A percentile compares a stretch with the other conserved stretches of the same genome.
Conservation (phyloP, 495 filamentous ascomycete genomes). For the Xylaria sp. region DNA sequence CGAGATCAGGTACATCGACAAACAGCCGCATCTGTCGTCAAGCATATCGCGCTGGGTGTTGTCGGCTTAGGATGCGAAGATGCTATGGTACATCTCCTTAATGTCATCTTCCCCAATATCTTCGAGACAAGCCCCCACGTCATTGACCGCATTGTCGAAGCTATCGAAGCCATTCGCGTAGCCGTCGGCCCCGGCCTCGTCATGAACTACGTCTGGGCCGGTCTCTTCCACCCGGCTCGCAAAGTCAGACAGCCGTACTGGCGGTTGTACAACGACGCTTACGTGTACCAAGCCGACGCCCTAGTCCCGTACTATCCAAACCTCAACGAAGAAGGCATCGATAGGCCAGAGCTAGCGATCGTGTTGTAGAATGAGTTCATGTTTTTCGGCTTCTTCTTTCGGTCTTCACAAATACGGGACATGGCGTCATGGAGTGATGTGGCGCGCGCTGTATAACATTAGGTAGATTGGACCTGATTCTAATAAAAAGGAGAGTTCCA, state of each 20-base stretch:
- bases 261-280: conserved; percentile 96
- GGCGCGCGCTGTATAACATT: conserved; percentile 22
- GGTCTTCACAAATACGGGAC: conserved; percentile 5
- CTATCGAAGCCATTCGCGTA: conserved; percentile 95
- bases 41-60: conserved; percentile 94
- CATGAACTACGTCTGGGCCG: conserved; percentile 98
- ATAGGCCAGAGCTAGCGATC: conserved; percentile 81
- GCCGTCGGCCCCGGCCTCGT: conserved; percentile 89
- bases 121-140: conserved; percentile 99
- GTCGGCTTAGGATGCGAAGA: conserved; percentile 98
- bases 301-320: conserved; percentile 96
- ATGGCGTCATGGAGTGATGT: conserved; percentile 23
- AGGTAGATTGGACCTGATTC: conserved; percentile 7
- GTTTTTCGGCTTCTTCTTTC: not conserved
- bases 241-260: conserved; percentile 95
- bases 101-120: conserved; percentile 94
- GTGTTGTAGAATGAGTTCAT: conserved; percentile 63
- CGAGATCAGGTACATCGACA: conserved; percentile 98
- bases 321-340: conserved; percentile 75
- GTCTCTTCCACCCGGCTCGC: conserved; percentile 93
- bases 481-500: conserved; percentile 17
- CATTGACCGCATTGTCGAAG: conserved; percentile 96
- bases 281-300: conserved; percentile 89
- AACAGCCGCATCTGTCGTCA: conserved; percentile 94
- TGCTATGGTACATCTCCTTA: conserved; percentile 96